Evolutionary conservation across 2,329 filamentous ascomycete genomes (phyloP).

Genomic region (Pseudogymnoascus sp.): DNA sequence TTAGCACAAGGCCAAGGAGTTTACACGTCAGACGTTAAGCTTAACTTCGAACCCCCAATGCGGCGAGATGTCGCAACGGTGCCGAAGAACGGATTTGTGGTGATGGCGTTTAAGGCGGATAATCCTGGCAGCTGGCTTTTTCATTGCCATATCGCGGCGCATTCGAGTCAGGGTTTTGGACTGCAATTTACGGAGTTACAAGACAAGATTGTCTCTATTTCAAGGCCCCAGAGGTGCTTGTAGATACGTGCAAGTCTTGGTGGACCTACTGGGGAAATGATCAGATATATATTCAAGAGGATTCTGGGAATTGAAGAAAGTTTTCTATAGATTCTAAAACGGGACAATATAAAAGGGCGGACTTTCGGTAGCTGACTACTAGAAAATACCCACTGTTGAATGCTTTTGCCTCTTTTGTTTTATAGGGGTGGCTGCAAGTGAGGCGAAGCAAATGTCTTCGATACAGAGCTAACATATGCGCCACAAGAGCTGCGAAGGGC

Average conservation of each 20-base stretch:
- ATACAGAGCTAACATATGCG: no score
- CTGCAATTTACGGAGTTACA: slow-evolving; percentile 40
- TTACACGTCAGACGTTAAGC: slow-evolving; percentile 28
- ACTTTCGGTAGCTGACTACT: no score
- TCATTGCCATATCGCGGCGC: slow-evolving; percentile 41
- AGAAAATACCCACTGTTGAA: no score
- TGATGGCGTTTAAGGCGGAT: slow-evolving; percentile 27
- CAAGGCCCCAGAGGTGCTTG: slow-evolving; percentile 20
- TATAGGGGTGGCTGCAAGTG: no score
- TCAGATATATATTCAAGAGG: slow-evolving; percentile 7
- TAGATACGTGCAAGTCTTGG: slow-evolving; percentile 23
- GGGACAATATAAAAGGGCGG: no score
- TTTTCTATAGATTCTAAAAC: no score
- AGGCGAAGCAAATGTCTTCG: no score
- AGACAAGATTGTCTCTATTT: slow-evolving; percentile 5
- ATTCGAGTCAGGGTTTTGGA: slow-evolving; percentile 46
- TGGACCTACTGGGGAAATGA: slow-evolving; percentile 20
- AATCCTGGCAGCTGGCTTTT: slow-evolving; percentile 28
- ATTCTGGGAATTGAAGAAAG: slow-evolving; percentile 23
- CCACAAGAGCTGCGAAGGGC: no score
- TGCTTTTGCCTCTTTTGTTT: no score
- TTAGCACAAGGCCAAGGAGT: slow-evolving; percentile 38
- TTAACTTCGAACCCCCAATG: slow-evolving; percentile 36
- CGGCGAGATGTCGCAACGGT: slow-evolving; percentile 47
- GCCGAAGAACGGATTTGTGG: slow-evolving; percentile 24